phyloP scores from a whole-genome alignment of 176 grass and related monocot genomes.

The Oryza glumipatula region DNA sequence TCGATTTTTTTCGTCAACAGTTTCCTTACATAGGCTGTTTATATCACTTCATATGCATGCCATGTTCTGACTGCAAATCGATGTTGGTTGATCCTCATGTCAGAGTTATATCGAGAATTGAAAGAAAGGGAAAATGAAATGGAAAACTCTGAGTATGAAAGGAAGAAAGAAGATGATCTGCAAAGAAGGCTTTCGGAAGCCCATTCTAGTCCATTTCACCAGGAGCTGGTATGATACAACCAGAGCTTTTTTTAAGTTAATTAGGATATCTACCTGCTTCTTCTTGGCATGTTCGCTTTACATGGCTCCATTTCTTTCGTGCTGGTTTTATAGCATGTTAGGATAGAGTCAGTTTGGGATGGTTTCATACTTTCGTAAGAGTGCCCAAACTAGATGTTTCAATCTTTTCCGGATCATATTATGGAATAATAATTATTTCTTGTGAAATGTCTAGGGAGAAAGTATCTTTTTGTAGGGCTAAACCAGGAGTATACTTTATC shows the following conservation, averaged over 20 bases:
- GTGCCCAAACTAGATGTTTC: not conserved
- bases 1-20: too few species aligned
- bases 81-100: constrained; percentile 39
- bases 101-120: constrained; percentile 87
- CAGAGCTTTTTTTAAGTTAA: constrained; percentile 30
- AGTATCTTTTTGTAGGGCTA: not conserved
- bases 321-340: not conserved
- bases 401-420: not conserved
- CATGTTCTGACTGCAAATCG: constrained; percentile 20
- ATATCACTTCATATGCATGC: constrained; percentile 13
- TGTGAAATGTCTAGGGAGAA: not conserved
- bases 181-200: constrained; percentile 80
- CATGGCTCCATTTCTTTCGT: not conserved
- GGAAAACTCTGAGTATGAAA: constrained; percentile 88
- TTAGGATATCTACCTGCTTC: constrained; percentile 2
- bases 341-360: not conserved
- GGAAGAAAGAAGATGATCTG: constrained; percentile 91
- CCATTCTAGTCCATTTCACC: constrained; percentile 61
- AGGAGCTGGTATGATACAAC: constrained; percentile 72
- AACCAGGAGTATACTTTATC: not conserved
- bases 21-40: constrained; percentile 6
- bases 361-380: not conserved
- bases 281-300: not conserved
- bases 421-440: not conserved
- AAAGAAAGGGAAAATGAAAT: constrained; percentile 86